phyloP scores from a whole-genome alignment of 73 alveolate species.

The Uronychia binucleata region DNA sequence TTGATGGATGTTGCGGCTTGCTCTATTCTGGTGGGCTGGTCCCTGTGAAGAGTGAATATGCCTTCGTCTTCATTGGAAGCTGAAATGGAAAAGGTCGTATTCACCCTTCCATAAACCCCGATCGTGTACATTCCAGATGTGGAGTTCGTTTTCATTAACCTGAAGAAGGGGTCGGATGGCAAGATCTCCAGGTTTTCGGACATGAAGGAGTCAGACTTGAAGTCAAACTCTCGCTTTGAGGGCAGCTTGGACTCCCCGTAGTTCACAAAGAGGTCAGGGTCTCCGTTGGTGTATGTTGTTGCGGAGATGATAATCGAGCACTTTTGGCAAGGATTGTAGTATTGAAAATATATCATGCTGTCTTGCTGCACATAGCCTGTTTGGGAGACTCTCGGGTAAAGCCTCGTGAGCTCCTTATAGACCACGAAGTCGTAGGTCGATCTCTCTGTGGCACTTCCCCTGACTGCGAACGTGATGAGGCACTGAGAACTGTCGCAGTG shows the following conservation, averaged over 20 bases:
- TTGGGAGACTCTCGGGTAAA: background rate
- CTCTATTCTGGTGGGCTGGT: background rate
- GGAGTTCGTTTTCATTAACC: background rate
- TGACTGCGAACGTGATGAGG: background rate
- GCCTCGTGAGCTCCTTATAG: background rate
- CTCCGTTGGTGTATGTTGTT: background rate
- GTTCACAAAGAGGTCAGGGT: background rate
- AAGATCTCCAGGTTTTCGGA: background rate
- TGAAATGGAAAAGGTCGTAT: background rate
- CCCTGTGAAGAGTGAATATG: background rate
- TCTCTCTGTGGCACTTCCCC: background rate
- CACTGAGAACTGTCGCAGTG: background rate
- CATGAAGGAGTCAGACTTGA: background rate
- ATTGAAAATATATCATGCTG: background rate
- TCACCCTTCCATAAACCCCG: background rate
- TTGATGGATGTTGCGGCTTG: background rate
- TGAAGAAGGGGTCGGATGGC: background rate
- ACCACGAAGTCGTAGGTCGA: background rate
- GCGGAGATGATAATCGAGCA: background rate
- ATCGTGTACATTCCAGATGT: background rate
- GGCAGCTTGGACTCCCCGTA: background rate
- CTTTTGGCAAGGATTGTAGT: background rate
- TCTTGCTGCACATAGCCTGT: background rate
- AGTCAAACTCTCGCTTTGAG: background rate
- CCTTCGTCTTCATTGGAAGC: background rate